phyloP scores from a whole-genome alignment of 768 basidiomycete genomes.

The Tulasnella sp. region DNA sequence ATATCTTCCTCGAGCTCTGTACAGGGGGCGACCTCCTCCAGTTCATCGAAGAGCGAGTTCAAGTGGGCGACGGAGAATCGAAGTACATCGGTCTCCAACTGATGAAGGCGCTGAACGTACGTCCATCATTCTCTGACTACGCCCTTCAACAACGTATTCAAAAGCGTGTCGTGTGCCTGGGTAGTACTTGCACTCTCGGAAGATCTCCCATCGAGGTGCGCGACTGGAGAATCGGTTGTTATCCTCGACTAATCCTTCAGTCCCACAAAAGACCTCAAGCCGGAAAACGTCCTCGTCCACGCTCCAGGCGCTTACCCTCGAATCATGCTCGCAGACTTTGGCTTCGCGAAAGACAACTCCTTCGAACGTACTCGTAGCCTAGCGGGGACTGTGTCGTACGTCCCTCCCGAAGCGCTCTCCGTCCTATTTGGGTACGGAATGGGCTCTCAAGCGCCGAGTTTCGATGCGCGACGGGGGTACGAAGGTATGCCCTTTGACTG shows the following conservation, averaged over 20 bases:
- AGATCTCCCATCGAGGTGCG: conserved; percentile 35
- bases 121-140: background rate
- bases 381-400: conserved; percentile 76
- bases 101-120: conserved; percentile 34
- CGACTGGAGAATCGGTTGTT: too few species aligned
- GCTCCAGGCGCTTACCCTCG: conserved; percentile 82
- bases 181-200: conserved; percentile 33
- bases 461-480: conserved; percentile 14
- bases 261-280: conserved; percentile 46
- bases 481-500: conserved; percentile 55
- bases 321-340: conserved; percentile 84
- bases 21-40: conserved; percentile 35
- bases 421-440: conserved; percentile 50
- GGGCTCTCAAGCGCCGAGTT: background rate
- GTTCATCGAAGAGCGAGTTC: conserved; percentile 26
- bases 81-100: conserved; percentile 35
- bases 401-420: conserved; percentile 82
- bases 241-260: background rate
- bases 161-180: background rate
- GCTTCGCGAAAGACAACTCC: conserved; percentile 75
- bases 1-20: conserved; percentile 36
- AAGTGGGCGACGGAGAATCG: conserved; percentile 29
- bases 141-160: background rate
- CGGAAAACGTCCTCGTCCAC: conserved; percentile 80
- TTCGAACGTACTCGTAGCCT: conserved; percentile 71